Base-by-base conservation (phyloP, 139 green algal genomes). In the Limnomonas spitsbergensis region DNA sequence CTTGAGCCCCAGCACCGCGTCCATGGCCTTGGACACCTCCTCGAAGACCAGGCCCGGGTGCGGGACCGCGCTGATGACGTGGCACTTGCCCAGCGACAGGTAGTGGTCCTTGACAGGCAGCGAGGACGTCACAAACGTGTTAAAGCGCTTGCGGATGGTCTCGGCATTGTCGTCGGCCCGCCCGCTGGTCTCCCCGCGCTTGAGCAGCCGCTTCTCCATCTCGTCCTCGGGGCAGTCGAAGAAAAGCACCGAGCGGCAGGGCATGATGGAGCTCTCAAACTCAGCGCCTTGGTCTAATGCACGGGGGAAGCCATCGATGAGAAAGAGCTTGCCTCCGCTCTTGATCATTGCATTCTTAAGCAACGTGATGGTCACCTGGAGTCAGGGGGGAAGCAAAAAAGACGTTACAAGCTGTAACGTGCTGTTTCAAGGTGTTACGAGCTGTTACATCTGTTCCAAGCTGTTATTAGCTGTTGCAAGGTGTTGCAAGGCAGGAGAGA, bases 81-180 rank as follows among this genome's bases (percentile, higher is more conserved):
- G 7, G 1, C 34, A 54, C 56, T 77, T 75, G 73, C 73, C 79
- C 82, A 84, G 76, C 1, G 20, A 35, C 36, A 89, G 73, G 67
- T 97, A 98, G 84, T 95, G 83, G 34, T 95, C 71, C 34, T 97
- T 86, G 0, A 98, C 91, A 1, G 94, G 94, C 88, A 97, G 83
- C 66, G 81, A 92, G 53, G 89, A 80, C 36, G 94, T 87, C 40
- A 94, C 69, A 73, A 98, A 98, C 26, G 93, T 94, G 73, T 89
- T 86, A 82, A 99, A 99, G 36, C 95, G 90, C 86, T 98, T 99
- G 36, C 83, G 82, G 80, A 99, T 99, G 35, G 93, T 97, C 53
- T 95, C 91, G 2, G 82, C 83, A 82, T 99, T 99, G 89, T 99
- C 95, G 73, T 99, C 95, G 39, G 89, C 91, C 40, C 95, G 87